Evolutionary conservation across 1,284 basidiomycete genomes (phyloP).

Genomic region (Leccinum fuscescens): DNA sequence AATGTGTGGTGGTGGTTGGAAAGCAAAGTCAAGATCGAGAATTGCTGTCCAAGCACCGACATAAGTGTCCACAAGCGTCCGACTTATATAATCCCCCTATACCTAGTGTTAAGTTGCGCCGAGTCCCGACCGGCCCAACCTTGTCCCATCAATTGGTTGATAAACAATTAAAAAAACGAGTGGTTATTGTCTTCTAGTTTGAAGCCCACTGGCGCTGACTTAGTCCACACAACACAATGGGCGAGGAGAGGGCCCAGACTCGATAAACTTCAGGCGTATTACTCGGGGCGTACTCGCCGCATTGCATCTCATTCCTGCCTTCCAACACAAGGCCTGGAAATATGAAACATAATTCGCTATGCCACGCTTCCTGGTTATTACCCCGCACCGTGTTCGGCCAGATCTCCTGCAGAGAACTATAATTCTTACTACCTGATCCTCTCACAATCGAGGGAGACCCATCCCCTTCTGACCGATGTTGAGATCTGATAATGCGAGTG

Average conservation of each 20-base stretch:
- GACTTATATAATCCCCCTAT: background rate
- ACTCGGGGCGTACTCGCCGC: background rate
- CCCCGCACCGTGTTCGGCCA: too few species aligned
- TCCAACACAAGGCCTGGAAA: background rate
- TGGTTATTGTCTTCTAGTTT: background rate
- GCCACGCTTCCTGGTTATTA: background rate
- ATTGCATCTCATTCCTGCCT: constrained; percentile 2
- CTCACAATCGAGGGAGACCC: background rate
- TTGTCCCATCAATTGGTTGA: background rate
- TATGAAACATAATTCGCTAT: background rate
- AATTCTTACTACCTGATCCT: background rate
- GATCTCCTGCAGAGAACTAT: background rate
- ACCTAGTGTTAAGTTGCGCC: too few species aligned
- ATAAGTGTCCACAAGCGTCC: background rate
- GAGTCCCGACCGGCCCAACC: too few species aligned
- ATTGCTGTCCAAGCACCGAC: background rate
- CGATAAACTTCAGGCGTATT: background rate
- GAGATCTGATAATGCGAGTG: background rate
- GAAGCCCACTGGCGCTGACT: background rate
- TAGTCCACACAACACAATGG: background rate
- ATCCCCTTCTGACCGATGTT: background rate
- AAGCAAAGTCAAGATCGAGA: background rate
- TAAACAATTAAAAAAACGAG: background rate
- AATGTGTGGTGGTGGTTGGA: background rate
- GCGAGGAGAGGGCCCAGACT: background rate